Conservation (phyloP, 495 filamentous ascomycete species). For the Penicillium samsonianum region DNA sequence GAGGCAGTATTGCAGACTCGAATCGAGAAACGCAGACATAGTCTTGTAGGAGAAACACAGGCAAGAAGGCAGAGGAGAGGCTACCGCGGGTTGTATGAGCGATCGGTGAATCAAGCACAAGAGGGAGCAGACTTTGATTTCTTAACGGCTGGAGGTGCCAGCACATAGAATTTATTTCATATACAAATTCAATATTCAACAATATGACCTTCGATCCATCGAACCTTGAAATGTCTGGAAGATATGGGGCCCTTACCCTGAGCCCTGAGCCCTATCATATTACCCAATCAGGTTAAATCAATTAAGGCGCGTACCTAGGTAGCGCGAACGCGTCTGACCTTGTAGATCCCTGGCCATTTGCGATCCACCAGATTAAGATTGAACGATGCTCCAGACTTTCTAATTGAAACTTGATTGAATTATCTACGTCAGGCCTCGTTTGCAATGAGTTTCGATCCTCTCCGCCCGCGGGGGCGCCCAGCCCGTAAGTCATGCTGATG, state of each 20-base stretch:
- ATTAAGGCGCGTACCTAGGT: conserved; percentile 28
- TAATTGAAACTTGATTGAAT: conserved; percentile 2
- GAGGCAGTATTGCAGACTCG: conserved; percentile 49
- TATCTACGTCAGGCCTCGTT: background rate
- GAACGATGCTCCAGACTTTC: conserved; percentile 14
- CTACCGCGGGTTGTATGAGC: conserved; percentile 65
- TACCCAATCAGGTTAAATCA: conserved; percentile 34
- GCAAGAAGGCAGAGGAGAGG: conserved; percentile 50
- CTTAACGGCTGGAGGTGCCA: conserved; percentile 48
- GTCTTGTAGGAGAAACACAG: conserved; percentile 24
- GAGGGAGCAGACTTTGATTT: conserved; percentile 67
- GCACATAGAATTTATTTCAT: background rate
- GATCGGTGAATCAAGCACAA: conserved; percentile 64
- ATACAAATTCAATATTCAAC: background rate
- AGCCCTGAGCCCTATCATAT: conserved; percentile 45
- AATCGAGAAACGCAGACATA: conserved; percentile 36
- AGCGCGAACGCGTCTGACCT: conserved; percentile 31
- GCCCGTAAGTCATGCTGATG: conserved; percentile 40
- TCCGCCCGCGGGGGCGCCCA: conserved; percentile 47
- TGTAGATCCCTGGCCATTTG: conserved; percentile 13
- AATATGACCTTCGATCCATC: background rate
- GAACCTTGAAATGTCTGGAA: background rate
- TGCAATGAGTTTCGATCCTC: conserved; percentile 41
- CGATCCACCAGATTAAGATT: conserved; percentile 17
- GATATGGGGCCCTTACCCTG: conserved; percentile 19